These are phyloP conservation scores for Carex arenaria DNA, from an alignment of 202 grass and related monocot genomes.

Conservation along the genomic window DNA sequence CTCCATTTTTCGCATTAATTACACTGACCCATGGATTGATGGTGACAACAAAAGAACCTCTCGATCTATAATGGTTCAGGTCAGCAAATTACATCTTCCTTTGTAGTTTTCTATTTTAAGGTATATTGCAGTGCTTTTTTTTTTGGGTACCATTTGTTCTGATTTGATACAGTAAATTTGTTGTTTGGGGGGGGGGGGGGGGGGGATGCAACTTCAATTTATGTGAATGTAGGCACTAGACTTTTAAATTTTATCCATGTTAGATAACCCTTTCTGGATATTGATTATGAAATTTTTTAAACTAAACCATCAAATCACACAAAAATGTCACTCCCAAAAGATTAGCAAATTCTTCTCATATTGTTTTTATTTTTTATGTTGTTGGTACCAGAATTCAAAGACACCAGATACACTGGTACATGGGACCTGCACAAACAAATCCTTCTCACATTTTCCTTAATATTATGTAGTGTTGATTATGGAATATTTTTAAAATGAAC, in stretches of 20 bases:
- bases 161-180: neutral
- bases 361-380: neutral
- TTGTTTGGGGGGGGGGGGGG: neutral
- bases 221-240: neutral
- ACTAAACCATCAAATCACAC: neutral
- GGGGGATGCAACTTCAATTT: neutral
- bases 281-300: neutral
- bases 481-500: neutral
- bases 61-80: constrained; percentile 76
- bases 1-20: constrained; percentile 86
- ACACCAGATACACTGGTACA: constrained; percentile 59
- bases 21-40: constrained; percentile 95
- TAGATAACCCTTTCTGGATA: neutral
- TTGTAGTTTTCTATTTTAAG: neutral
- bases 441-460: neutral
- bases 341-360: neutral
- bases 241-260: neutral
- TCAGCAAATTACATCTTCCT: constrained; percentile 30
- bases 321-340: neutral
- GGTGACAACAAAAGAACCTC: constrained; percentile 96
- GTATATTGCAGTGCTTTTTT: neutral
- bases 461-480: neutral
- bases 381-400: constrained; percentile 60
- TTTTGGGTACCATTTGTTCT: neutral
- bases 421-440: constrained; percentile 44